These are phyloP conservation scores for Saccharomycopsis malanga DNA, from an alignment of 805 yeast genomes.

Conservation along the genomic window DNA sequence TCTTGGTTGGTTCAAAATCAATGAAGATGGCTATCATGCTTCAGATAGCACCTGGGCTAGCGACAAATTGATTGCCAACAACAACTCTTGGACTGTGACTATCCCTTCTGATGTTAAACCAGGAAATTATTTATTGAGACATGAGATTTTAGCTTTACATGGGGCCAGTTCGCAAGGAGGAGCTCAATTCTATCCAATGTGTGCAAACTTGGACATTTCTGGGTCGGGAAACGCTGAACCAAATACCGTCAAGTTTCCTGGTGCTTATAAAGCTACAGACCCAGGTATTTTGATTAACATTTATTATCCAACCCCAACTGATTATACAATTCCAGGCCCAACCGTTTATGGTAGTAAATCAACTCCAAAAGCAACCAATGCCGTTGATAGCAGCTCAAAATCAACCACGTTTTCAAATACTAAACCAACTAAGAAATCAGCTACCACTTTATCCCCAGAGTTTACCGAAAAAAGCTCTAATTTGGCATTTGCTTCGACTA, in stretches of 20 bases:
- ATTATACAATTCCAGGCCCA: slow-evolving; percentile 21
- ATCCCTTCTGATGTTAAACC: slow-evolving; percentile 16
- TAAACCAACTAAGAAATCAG: background rate
- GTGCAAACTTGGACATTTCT: slow-evolving; percentile 15
- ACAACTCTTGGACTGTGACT: slow-evolving; percentile 16
- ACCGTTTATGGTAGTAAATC: slow-evolving; percentile 10
- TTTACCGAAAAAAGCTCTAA: background rate
- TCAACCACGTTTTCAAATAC: slow-evolving; percentile 2
- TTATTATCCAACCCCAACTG: slow-evolving; percentile 8
- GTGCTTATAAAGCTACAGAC: slow-evolving; percentile 19
- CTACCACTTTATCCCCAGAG: background rate
- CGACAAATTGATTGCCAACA: slow-evolving; percentile 12
- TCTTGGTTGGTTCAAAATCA: slow-evolving; percentile 19
- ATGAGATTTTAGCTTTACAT: slow-evolving; percentile 19
- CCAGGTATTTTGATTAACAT: slow-evolving; percentile 19
- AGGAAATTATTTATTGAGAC: slow-evolving; percentile 20
- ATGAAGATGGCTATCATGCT: slow-evolving; percentile 15
- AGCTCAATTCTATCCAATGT: slow-evolving; percentile 18
- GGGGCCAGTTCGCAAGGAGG: slow-evolving; percentile 16
- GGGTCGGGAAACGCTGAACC: slow-evolving; percentile 16
- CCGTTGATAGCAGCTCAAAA: background rate
- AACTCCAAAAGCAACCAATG: background rate
- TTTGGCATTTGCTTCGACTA: background rate
- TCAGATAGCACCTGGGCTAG: slow-evolving; percentile 12
- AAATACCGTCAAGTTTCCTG: slow-evolving; percentile 19